These are phyloP conservation scores for Apiospora marii DNA, from an alignment of 2,329 filamentous ascomycete species.

Conservation along the genomic window DNA sequence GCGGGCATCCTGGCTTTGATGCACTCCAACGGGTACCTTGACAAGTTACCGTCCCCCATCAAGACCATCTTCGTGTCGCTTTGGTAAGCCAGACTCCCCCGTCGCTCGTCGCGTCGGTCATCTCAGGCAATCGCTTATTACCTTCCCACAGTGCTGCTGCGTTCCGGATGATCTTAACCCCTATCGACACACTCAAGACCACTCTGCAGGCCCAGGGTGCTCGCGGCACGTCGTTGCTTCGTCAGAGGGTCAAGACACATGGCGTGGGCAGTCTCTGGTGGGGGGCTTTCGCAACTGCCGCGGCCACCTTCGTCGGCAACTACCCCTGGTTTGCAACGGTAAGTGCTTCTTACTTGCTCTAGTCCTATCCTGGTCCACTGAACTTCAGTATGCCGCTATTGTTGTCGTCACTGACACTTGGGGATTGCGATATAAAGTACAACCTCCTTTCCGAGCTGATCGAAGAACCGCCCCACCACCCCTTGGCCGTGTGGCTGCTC, in stretches of 20 bases:
- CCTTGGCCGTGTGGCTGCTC: constrained; percentile 50
- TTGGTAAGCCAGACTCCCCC: constrained; percentile 40
- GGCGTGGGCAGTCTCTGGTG: constrained; percentile 57
- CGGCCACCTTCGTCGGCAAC: constrained; percentile 57
- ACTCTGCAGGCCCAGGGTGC: constrained; percentile 57
- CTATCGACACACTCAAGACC: constrained; percentile 59
- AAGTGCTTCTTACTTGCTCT: constrained; percentile 25
- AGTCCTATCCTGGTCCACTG: background rate
- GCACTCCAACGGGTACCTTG: constrained; percentile 55
- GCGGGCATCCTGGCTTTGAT: constrained; percentile 57
- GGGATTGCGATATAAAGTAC: constrained; percentile 44
- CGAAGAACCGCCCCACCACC: constrained; percentile 49
- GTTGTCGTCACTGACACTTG: background rate
- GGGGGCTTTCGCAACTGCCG: constrained; percentile 57
- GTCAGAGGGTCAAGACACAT: constrained; percentile 52
- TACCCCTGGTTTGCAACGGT: constrained; percentile 60
- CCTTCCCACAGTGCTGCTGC: constrained; percentile 46
- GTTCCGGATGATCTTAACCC: constrained; percentile 57
- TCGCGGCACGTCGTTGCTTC: constrained; percentile 50
- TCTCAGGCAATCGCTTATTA: accelerated
- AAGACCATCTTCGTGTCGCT: constrained; percentile 57
- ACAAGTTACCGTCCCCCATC: constrained; percentile 49
- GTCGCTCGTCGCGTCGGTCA: background rate
- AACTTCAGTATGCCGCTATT: background rate
- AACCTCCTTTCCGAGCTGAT: constrained; percentile 51